Conservation (phyloP, 2,329 filamentous ascomycete genomes). For the Calonectria honghensis region DNA sequence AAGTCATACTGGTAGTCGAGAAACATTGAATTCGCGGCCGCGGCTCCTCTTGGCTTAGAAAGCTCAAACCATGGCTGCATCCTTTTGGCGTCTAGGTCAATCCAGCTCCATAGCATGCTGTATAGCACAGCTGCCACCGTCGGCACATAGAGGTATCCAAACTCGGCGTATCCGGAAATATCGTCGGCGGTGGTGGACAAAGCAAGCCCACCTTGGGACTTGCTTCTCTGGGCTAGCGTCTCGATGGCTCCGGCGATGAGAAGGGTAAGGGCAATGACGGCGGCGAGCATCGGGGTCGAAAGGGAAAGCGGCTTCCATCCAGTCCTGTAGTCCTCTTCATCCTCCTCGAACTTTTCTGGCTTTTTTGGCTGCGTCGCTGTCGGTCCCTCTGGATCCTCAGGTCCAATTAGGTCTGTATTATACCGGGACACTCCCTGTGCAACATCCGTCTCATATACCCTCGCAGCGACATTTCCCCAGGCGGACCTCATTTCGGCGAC, state of each 20-base stretch:
- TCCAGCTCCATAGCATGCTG: slow-evolving; percentile 75
- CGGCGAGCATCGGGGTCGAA: slow-evolving; percentile 59
- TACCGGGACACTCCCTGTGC: slow-evolving; percentile 15
- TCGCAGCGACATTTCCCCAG: slow-evolving; percentile 27
- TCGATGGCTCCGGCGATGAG: slow-evolving; percentile 67
- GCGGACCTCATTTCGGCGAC: slow-evolving; percentile 28
- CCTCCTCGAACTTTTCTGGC: slow-evolving; percentile 5
- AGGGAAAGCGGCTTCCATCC: slow-evolving; percentile 54
- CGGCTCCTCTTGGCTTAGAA: slow-evolving; percentile 66
- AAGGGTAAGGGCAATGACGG: slow-evolving; percentile 61
- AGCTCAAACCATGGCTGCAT: slow-evolving; percentile 77
- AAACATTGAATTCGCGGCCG: slow-evolving; percentile 67
- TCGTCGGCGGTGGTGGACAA: slow-evolving; percentile 51
- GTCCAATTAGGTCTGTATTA: slow-evolving; percentile 11
- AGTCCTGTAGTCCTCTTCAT: accelerated
- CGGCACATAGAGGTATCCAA: slow-evolving; percentile 71
- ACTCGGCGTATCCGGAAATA: slow-evolving; percentile 59
- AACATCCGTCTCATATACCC: slow-evolving; percentile 27
- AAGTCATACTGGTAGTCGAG: slow-evolving; percentile 71
- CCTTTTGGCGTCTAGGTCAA: slow-evolving; percentile 75
- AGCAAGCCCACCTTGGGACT: slow-evolving; percentile 63
- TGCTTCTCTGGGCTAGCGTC: slow-evolving; percentile 63
- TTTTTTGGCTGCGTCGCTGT: slow-evolving; percentile 24
- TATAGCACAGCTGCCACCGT: slow-evolving; percentile 73
- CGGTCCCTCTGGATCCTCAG: neutral